Base-by-base conservation (phyloP, 129 eudicot species). In the Helichrysum umbraculigerum region DNA sequence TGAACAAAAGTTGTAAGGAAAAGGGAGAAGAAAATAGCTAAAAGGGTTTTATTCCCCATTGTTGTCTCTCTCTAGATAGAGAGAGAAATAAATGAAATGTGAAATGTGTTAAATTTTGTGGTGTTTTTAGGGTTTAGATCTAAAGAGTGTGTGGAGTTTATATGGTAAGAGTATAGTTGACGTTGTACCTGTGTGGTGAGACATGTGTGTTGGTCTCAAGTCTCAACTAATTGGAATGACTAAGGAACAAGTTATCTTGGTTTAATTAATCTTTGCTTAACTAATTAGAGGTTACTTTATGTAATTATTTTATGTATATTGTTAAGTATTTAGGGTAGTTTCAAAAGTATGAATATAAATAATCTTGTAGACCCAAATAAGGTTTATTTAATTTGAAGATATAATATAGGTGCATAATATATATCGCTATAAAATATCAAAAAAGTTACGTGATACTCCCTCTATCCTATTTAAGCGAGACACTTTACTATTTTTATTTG, bases 41-140 rank as follows among this genome's bases (percentile, higher is more conserved):
- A 71, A 21, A 70, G 20, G 50, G 79, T 37, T 59, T 78, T 84
- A 8, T 66, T 81, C 75, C 51, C 73, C 86, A 83, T 83, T 60
- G 68, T 68, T 33, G 34, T 71, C 76, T 66, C 72, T 42, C 66
- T 70, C 58, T 37, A 19, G 22, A 42, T 41, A 34, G 44, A 41
- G 14, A 61, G 70, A 74, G 76, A 63, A 12, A 47, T 47, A 4
- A 47, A 35, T 22, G 39, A 54, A 66, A 66, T n/a, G 74, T 41
- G 37, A 28, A 32, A 63, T 32, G 54, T 17, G 54, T 1, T 25
- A 20, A 22, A 25, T 68, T 77, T 44, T 77, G 59, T 25, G 39
- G 44, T 50, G 69, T 54, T 54, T 54, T 66, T 30, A 57, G 65
- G 73, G 78, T 57, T 69, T 70, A 73, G 81, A 76, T 76, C 62